Evolutionary conservation across 2,329 filamentous ascomycete species (phyloP), one percentile per base, ranked within the genome.

Genomic region (Tolypocladium tropicale): DNA sequence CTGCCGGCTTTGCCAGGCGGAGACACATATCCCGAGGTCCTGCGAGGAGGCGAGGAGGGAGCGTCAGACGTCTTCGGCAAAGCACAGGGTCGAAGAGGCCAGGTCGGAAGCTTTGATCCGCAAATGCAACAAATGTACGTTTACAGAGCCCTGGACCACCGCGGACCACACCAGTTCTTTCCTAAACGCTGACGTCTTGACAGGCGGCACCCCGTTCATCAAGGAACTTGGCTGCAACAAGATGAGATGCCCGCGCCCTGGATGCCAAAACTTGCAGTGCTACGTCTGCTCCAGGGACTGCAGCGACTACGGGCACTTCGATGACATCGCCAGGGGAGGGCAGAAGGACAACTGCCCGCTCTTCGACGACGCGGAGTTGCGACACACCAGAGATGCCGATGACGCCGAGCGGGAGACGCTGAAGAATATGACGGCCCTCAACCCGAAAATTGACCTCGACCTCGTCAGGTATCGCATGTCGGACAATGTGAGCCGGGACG

Each of bases 161-260:
- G 3, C n/a, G 18, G 28, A 9, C 11, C 6, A 18, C 2, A 37
- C 16, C 1, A 1, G 9, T 10, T 9, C 2, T 2, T 6, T 46
- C 16, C 58, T 64, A 41, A 65, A 61, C 61, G n/a, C 50, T 12
- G 61, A 3, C 12, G n/a, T 10, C 6, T 14, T 34, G 25, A 3
- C 52, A 79, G 77, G 88, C 70, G 74, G 78, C n/a, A 81, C 83
- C n/a, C 83, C 85, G 0, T 94, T 93, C 63, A 80, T 95, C 67
- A 95, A 95, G 66, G 80, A 85, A 37, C 68, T 74, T 34, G 90
- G 90, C 3, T 95, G 90, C 73, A 95, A 95, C 72, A 92, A 92
- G 71, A 89, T 95, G 81, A 78, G 69, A 0, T 95, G 90, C 68
- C 75, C 80, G 0, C 78, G 78, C n/a, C 53, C 65, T 43, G 71